These are phyloP conservation scores for Cylindrodendrum hubeiense DNA, from an alignment of 2,329 filamentous ascomycete genomes.

Conservation along the genomic window DNA sequence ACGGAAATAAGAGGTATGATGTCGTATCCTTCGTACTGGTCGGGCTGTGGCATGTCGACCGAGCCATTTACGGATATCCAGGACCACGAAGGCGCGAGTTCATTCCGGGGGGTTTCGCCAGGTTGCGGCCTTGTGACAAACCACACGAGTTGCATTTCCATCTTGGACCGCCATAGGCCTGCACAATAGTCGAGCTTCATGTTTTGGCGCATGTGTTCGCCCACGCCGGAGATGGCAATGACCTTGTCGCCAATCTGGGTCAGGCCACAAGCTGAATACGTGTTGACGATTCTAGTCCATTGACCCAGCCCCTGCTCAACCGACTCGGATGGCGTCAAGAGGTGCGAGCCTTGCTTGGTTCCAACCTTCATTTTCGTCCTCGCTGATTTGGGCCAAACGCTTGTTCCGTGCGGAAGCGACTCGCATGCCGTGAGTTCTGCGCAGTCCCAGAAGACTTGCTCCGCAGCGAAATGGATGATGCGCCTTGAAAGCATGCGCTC, in stretches of 20 bases:
- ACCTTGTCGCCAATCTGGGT: slow-evolving; percentile 23
- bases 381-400: not conserved
- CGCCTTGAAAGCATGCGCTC: slow-evolving; percentile 26
- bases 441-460: slow-evolving; percentile 32
- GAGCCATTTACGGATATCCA: slow-evolving; percentile 24
- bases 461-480: slow-evolving; percentile 26
- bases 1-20: slow-evolving; percentile 6
- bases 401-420: not conserved
- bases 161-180: slow-evolving; percentile 19
- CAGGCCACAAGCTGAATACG: slow-evolving; percentile 21
- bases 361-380: slow-evolving; percentile 1
- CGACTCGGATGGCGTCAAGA: not conserved
- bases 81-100: slow-evolving; percentile 29
- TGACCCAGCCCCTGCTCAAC: slow-evolving; percentile 7
- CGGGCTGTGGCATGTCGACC: slow-evolving; percentile 14
- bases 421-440: slow-evolving; percentile 13
- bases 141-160: slow-evolving; percentile 30
- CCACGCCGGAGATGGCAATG: slow-evolving; percentile 22
- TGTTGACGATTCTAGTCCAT: slow-evolving; percentile 26
- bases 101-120: not conserved
- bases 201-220: slow-evolving; percentile 16
- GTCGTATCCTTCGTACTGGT: slow-evolving; percentile 13
- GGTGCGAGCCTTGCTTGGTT: slow-evolving; percentile 5
- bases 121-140: not conserved
- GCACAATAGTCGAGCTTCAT: slow-evolving; percentile 24